These are phyloP conservation scores for Russula virescens DNA, from an alignment of 768 basidiomycete species.

Conservation along the genomic window DNA sequence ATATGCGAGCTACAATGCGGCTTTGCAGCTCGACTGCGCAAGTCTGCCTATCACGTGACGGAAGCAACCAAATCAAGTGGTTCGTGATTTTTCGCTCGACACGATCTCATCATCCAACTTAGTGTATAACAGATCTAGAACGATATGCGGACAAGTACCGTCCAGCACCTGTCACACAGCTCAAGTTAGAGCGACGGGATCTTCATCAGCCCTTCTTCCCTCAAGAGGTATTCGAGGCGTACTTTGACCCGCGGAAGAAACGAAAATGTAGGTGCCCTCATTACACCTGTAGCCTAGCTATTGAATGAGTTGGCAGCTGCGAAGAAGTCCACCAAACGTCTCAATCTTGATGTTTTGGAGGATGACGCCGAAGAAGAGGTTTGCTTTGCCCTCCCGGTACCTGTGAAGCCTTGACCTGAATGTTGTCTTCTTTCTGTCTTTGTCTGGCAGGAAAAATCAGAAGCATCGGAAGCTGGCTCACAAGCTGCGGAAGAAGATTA, in stretches of 20 bases:
- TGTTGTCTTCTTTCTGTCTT: background rate
- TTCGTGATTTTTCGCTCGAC: constrained; percentile 24
- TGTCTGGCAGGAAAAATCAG: constrained; percentile 55
- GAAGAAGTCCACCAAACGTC: constrained; percentile 12
- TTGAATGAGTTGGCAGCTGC: constrained; percentile 11
- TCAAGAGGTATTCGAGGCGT: constrained; percentile 63
- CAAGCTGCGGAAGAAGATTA: constrained; percentile 67
- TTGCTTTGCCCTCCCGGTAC: background rate
- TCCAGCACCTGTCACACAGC: constrained; percentile 52
- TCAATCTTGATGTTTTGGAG: constrained; percentile 22
- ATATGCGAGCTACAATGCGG: constrained; percentile 63
- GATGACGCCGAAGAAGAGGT: constrained; percentile 20
- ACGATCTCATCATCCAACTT: background rate
- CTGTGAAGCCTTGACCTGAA: background rate
- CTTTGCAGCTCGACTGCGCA: constrained; percentile 57
- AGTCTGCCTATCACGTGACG: constrained; percentile 69
- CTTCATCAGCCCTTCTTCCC: constrained; percentile 77
- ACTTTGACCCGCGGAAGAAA: constrained; percentile 72
- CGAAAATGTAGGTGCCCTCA: constrained; percentile 39
- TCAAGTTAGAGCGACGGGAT: constrained; percentile 62
- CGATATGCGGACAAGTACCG: constrained; percentile 84
- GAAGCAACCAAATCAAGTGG: constrained; percentile 64
- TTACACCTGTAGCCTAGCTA: background rate
- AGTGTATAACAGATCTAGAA: constrained; percentile 49
- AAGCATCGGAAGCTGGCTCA: constrained; percentile 62